Evolutionary conservation across 176 grass and related monocot genomes (phyloP).

Genomic region (Aegilops longissima): DNA sequence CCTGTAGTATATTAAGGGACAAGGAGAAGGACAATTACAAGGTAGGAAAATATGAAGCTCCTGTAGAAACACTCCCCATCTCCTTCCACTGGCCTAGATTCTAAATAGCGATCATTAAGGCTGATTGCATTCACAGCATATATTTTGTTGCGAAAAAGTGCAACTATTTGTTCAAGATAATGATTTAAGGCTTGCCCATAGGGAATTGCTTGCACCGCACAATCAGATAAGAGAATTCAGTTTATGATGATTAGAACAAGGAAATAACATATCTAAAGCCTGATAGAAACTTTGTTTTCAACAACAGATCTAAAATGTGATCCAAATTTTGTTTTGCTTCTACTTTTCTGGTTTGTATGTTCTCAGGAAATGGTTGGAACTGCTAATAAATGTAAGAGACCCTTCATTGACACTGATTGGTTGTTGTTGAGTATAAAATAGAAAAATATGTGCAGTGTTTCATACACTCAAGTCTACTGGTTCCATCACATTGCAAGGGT

Average conservation of each 20-base stretch:
- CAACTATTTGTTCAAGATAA: not conserved
- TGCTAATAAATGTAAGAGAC: not conserved
- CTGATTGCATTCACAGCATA: not conserved
- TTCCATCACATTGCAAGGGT: not conserved
- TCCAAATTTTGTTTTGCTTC: not conserved
- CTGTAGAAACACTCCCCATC: conserved; percentile 47
- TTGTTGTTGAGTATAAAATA: not conserved
- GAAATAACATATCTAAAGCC: not conserved
- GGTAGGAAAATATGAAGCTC: conserved; percentile 50
- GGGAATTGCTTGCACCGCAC: conserved; percentile 24
- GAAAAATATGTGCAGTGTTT: not conserved
- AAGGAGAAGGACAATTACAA: conserved; percentile 17
- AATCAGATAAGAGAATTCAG: conserved; percentile 1
- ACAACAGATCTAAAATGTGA: not conserved
- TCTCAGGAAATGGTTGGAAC: conserved; percentile 18
- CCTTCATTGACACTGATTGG: not conserved
- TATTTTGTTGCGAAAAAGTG: no score
- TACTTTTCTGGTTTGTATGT: not conserved
- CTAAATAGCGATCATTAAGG: not conserved
- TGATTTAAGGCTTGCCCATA: not conserved
- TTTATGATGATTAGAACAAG: not conserved
- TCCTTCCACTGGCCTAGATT: conserved; percentile 18
- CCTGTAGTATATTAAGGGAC: conserved; percentile 8
- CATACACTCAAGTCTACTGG: not conserved
- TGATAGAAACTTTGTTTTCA: not conserved